Conservation (phyloP, 2,329 filamentous ascomycete species). For the Hymenotorrendiella dingleyae region DNA sequence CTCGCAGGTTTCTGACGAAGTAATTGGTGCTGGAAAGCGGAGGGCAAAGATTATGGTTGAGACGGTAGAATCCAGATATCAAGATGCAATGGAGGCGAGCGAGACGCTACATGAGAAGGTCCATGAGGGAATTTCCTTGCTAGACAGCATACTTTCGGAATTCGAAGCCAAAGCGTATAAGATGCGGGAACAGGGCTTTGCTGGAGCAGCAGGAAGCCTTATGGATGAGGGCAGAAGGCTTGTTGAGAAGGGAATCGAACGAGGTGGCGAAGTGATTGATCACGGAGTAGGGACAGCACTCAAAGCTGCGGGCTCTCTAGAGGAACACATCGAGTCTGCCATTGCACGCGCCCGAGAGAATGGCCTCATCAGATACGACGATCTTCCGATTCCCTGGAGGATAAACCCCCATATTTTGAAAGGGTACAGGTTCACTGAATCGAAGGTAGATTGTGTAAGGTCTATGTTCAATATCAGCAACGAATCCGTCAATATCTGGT, state of each 20-base stretch:
- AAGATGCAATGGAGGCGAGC: conserved; percentile 76
- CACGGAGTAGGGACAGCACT: conserved; percentile 78
- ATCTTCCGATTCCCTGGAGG: conserved; percentile 85
- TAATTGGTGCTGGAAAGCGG: conserved; percentile 79
- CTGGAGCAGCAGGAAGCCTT: conserved; percentile 63
- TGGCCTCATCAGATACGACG: conserved; percentile 81
- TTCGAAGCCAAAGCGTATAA: conserved; percentile 79
- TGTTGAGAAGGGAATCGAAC: conserved; percentile 71
- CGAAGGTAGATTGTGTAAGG: conserved; percentile 79
- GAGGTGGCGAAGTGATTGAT: conserved; percentile 70
- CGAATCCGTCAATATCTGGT: conserved; percentile 97
- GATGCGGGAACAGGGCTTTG: conserved; percentile 69
- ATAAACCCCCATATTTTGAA: conserved; percentile 89
- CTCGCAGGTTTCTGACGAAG: conserved; percentile 81
- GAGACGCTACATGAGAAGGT: conserved; percentile 91
- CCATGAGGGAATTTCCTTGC: conserved; percentile 75
- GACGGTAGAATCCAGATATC: conserved; percentile 80
- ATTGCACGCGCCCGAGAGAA: conserved; percentile 69
- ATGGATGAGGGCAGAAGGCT: conserved; percentile 75
- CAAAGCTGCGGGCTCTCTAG: conserved; percentile 72
- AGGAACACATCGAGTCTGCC: conserved; percentile 78
- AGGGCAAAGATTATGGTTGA: conserved; percentile 87
- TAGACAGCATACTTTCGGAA: conserved; percentile 79
- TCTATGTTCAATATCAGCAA: conserved; percentile 84
- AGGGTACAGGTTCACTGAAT: conserved; percentile 91